Base-by-base conservation (phyloP, 1,284 basidiomycete species). In the Inonotus obliquus region DNA sequence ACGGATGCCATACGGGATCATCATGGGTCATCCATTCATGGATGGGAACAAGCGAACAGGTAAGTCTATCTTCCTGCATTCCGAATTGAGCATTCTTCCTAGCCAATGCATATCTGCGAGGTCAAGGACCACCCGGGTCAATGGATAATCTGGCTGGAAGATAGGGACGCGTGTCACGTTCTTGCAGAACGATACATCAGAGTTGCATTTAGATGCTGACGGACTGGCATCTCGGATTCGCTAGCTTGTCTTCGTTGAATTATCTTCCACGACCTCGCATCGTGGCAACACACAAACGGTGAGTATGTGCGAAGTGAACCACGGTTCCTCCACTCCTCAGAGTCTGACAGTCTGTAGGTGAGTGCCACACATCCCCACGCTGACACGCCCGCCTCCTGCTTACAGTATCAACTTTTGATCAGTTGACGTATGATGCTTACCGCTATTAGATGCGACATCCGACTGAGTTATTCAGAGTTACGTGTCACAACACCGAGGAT, bases 31-130 rank as follows among this genome's bases (percentile, higher is more conserved):
- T 58, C 70, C 70, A 9, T 72, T 72, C 61, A 21, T 70, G 54
- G 69, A 72, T 54, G 70, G 70, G 1, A 72, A 72, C 48, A 70
- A 72, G 56, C 66, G 68, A 4, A 72, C 70, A 23, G 68, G 70
- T 68, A 13, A 17, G 52, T 25, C 6, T 29, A 23, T 49, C 1
- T 23, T 25, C 21, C 17, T 9, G 45, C 21, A 13, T 39, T 37
- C n/a, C 27, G 21, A 48, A 27, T 9, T 32, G 4, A 69, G 68
- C 67, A 5, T 69, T 69, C 44, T 69, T 68, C 49, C 57, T 69
- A 11, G 68, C 66, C n/a, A 67, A 68, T 48, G 67, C 67, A 51
- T 69, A 69, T 54, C 38, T 68, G 41, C 66, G 66, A 17, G 66
- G 66, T 0, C 57, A 62, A 48, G 67, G 67, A 11, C 52, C 65